Base-by-base conservation (phyloP, 192 early-diverging fungal species). In the Umbelopsis ramanniana region DNA sequence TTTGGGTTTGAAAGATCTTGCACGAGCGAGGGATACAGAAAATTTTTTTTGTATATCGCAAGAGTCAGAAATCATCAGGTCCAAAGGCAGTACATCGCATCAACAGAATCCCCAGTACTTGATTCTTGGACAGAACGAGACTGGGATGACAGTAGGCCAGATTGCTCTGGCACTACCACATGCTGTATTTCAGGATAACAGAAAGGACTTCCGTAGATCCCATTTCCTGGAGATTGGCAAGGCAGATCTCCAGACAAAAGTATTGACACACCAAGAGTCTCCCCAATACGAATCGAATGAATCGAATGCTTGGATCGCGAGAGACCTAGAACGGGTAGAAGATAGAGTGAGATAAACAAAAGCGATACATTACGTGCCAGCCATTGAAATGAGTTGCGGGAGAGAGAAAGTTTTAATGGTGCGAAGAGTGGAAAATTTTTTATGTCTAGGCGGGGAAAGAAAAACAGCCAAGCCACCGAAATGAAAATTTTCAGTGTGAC, bases 121-220 rank as follows among this genome's bases (percentile, higher is more conserved):
- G 71, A 53, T 57, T 57, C 55, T 40, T 40, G 2, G n/a, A 72
- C 17, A 52, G 45, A 43, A 46, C 50, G 29, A 52, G 46, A 52
- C 9, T 12, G 22, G 50, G 37, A 60, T 38, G 43, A 55, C 37
- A 53, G 43, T 40, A 29, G 40, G 17, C 33, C 23, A 72, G 15
- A 54, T 17, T 15, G n/a, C 38, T 38, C 43, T 22, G 35, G 21
- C 23, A 57, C 71, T 23, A 50, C 71, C 71, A 72, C 71, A 72
- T 52, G 45, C 17, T 72, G 21, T 38, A 45, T 72, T 72, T 72
- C 33, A 72, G 54, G 71, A 53, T 33, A 72, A 72, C 45, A 45
- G 69, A 70, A 33, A 14, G 15, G 17, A 63, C 1, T 38, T 63
- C 57, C 57, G 57, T 63, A 63, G 29, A 63, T 63, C 57, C 29